Evolutionary conservation across 768 basidiomycete genomes (phyloP).

Genomic region (Calocybe gangraenosa): DNA sequence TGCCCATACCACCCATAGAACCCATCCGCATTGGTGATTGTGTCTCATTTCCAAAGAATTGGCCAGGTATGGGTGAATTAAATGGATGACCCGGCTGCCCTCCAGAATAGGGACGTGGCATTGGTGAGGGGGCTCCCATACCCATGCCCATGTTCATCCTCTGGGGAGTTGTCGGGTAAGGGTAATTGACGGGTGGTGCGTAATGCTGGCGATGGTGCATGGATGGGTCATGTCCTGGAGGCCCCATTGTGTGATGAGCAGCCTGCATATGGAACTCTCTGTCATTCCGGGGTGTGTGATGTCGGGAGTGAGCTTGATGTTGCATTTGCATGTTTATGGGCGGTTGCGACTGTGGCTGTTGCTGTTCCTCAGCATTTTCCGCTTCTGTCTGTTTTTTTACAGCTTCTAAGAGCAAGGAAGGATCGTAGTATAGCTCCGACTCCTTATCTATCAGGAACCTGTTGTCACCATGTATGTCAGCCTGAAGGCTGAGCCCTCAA

Average conservation of each 20-base stretch:
- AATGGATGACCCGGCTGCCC: constrained; percentile 27
- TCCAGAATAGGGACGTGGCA: constrained; percentile 24
- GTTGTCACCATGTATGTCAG: neutral
- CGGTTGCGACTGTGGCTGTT: constrained; percentile 25
- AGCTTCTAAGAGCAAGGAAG: constrained; percentile 53
- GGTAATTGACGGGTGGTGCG: constrained; percentile 22
- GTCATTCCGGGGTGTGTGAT: constrained; percentile 26
- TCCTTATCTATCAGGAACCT: constrained; percentile 76
- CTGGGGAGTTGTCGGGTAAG: constrained; percentile 30
- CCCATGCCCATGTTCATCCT: constrained; percentile 20
- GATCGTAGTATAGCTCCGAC: constrained; percentile 72
- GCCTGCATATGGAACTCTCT: constrained; percentile 26
- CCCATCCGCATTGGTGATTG: constrained; percentile 33
- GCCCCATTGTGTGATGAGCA: constrained; percentile 25
- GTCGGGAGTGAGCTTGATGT: constrained; percentile 24
- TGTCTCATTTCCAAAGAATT: constrained; percentile 27
- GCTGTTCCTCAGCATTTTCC: constrained; percentile 34
- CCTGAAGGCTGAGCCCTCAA: constrained; percentile 10
- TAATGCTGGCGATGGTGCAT: constrained; percentile 24
- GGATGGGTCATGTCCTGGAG: constrained; percentile 21
- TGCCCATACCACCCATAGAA: constrained; percentile 21
- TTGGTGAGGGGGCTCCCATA: constrained; percentile 24
- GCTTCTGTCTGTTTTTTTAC: constrained; percentile 44
- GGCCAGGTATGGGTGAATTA: constrained; percentile 25
- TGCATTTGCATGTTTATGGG: constrained; percentile 22